A percentile compares a stretch with the other conserved stretches of the same genome.
These are phyloP conservation scores for Dendrocalamus latiflorus DNA, from an alignment of 202 grass and related monocot species.

Conservation along the genomic window DNA sequence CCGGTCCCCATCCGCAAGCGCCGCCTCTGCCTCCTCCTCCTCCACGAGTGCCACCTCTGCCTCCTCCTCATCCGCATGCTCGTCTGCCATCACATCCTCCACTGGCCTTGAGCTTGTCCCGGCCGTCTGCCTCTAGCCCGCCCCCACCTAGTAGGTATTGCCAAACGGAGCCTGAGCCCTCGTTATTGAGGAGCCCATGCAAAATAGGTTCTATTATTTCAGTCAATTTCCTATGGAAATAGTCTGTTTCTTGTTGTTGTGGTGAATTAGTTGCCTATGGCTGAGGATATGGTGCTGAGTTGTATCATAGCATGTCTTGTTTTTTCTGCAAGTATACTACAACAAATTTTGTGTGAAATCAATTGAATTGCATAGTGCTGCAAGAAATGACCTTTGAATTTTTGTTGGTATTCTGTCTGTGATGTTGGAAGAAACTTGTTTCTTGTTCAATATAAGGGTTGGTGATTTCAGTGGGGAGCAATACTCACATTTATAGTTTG, in stretches of 20 bases:
- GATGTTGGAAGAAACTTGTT: constrained; percentile 18
- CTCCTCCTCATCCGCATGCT: no score
- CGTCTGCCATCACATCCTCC: no score
- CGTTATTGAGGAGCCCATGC: constrained; percentile 20
- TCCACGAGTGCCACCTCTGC: no score
- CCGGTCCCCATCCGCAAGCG: no score
- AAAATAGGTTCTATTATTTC: constrained; percentile 28
- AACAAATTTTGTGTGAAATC: background rate
- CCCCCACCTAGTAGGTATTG: constrained; percentile 8
- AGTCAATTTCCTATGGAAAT: constrained; percentile 6
- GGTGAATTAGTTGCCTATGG: constrained; percentile 14
- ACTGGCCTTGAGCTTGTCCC: no score
- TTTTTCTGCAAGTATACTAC: constrained; percentile 11
- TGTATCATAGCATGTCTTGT: constrained; percentile 41
- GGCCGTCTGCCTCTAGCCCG: no score
- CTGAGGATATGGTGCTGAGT: constrained; percentile 14
- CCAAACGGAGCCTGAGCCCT: constrained; percentile 28
- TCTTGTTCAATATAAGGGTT: background rate
- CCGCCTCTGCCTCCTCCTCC: no score
- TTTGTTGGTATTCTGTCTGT: background rate
- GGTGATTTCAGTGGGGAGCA: no score
- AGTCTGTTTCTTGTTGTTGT: constrained; percentile 9
- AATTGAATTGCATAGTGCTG: background rate
- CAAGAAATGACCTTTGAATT: background rate
- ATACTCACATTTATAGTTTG: no score